These are phyloP conservation scores for Aureobasidium pullulans DNA, from an alignment of 2,329 filamentous ascomycete species.

Conservation along the genomic window DNA sequence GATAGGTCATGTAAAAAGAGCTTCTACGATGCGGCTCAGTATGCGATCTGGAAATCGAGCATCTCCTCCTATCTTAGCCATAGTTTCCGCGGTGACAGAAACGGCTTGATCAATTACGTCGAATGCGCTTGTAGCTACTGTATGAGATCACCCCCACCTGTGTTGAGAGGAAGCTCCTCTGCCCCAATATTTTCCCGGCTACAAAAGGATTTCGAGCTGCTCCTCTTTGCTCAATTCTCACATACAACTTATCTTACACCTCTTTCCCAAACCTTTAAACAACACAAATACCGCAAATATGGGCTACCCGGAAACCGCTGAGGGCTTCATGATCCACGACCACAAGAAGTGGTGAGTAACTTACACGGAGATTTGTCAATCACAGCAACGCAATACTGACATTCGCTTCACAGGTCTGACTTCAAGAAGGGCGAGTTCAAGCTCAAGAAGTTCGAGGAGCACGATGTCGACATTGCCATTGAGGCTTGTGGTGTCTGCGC, in stretches of 20 bases:
- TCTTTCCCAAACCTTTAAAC: slow-evolving; percentile 1
- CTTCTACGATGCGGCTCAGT: background rate
- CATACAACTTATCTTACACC: background rate
- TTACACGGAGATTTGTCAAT: background rate
- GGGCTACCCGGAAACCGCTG: slow-evolving; percentile 45
- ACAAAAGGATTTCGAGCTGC: slow-evolving; percentile 7
- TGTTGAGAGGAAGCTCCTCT: background rate
- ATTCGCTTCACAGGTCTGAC: background rate
- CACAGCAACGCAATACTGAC: slow-evolving; percentile 27
- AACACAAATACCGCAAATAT: slow-evolving; percentile 28
- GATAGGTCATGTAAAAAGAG: background rate
- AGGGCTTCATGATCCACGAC: slow-evolving; percentile 42
- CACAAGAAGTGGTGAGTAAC: slow-evolving; percentile 51
- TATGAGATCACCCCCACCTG: slow-evolving; percentile 9
- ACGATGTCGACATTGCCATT: slow-evolving; percentile 83
- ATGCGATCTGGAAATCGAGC: background rate
- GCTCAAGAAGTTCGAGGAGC: slow-evolving; percentile 78
- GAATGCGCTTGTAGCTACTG: slow-evolving; percentile 6
- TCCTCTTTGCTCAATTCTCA: background rate
- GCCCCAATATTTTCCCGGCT: slow-evolving; percentile 7
- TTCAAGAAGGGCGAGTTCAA: slow-evolving; percentile 50
- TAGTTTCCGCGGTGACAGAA: slow-evolving; percentile 4
- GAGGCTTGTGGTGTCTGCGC: slow-evolving; percentile 62
- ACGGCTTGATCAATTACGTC: slow-evolving; percentile 12
- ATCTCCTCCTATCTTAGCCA: background rate